Evolutionary conservation across 176 grass and related monocot species (phyloP).

Genomic region (Aegilops umbellulata): DNA sequence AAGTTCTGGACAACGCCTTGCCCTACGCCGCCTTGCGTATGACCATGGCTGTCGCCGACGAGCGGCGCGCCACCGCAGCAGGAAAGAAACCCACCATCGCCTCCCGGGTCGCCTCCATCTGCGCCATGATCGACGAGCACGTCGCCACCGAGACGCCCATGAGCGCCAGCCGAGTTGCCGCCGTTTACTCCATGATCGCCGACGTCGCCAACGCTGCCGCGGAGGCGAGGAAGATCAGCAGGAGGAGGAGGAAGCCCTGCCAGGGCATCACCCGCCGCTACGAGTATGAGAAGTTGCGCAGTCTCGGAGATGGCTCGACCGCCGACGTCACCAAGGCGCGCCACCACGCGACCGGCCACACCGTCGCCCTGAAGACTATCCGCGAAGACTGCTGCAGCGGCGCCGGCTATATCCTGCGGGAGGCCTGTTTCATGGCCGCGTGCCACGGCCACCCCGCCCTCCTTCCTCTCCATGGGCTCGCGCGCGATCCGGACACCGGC

Average conservation of each 20-base stretch:
- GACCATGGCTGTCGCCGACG: not conserved
- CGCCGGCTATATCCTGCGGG: not conserved
- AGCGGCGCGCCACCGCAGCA: not conserved
- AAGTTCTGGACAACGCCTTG: too few relatives aligned
- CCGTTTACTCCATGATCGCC: constrained; percentile 10
- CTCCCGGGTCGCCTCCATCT: constrained; percentile 5
- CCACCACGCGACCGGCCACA: not conserved
- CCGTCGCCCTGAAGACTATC: not conserved
- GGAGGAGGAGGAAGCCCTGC: not conserved
- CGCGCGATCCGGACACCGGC: not conserved
- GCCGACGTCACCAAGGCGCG: not conserved
- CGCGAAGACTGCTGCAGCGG: not conserved
- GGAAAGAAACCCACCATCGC: not conserved
- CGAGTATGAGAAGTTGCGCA: not conserved
- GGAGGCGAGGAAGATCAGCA: not conserved
- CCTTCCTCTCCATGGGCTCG: not conserved
- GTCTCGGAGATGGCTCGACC: not conserved
- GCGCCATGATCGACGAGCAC: not conserved
- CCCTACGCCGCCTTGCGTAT: too few relatives aligned
- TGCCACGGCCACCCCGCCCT: not conserved
- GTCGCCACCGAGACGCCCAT: not conserved
- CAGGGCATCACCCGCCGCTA: not conserved
- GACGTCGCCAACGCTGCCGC: not conserved
- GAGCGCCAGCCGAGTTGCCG: not conserved
- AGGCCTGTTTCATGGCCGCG: constrained; percentile 10